phyloP scores from a whole-genome alignment of 306 rosid species.

The Acacia confusa region DNA sequence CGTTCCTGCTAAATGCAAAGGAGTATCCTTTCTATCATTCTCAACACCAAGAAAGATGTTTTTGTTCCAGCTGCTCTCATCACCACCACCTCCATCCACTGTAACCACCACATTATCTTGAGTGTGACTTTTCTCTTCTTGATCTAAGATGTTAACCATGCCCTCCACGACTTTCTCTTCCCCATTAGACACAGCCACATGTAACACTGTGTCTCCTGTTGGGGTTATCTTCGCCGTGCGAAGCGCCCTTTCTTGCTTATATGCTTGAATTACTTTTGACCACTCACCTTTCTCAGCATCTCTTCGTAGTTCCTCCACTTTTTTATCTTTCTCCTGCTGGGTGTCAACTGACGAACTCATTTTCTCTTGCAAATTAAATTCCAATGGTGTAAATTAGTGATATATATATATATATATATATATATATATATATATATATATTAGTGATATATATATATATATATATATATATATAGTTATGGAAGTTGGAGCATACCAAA shows the following conservation, averaged over 20 bases:
- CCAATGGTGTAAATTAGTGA: too few species aligned
- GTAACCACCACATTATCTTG: too few species aligned
- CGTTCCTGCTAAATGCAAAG: neutral
- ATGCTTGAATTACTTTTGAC: constrained; percentile 23
- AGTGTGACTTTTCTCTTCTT: too few species aligned
- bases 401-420: too few species aligned
- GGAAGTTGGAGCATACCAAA: too few species aligned
- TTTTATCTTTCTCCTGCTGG: too few species aligned
- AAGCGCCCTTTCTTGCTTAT: neutral
- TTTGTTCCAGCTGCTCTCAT: neutral
- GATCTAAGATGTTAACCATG: neutral
- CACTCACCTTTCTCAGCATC: constrained; percentile 35
- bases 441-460: too few species aligned
- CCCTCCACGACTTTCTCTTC: constrained; percentile 18
- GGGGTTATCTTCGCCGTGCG: too few species aligned
- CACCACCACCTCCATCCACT: neutral
- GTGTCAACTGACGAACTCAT: neutral
- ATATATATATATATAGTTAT: too few species aligned
- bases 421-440: too few species aligned
- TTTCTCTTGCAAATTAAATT: neutral
- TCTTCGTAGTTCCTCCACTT: neutral
- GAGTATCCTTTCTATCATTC: constrained; percentile 14
- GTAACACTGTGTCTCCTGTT: too few species aligned
- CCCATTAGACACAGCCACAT: neutral
- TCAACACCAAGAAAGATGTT: constrained; percentile 46